Percentiles rank a stretch among this genome's conserved stretches.
Evolutionary conservation across 2,329 filamentous ascomycete species (phyloP).

Genomic region (Pseudogymnoascus sp.): DNA sequence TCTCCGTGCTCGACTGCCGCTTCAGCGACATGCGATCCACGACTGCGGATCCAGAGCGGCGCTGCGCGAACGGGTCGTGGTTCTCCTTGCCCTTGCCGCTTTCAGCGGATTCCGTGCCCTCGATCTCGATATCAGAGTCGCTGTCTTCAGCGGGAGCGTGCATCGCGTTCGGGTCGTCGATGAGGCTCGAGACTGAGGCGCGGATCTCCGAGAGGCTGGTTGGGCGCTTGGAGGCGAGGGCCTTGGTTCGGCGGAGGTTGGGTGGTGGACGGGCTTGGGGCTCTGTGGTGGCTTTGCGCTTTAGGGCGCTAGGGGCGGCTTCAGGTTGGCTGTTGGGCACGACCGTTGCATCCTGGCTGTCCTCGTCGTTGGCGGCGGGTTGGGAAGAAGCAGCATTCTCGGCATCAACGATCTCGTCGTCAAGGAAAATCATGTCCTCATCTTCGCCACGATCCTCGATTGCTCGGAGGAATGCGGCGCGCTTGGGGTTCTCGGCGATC

Average conservation of each 20-base stretch:
- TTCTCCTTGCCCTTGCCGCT: constrained; percentile 24
- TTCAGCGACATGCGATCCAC: constrained; percentile 69
- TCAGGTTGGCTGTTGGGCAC: constrained; percentile 43
- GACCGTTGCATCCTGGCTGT: constrained; percentile 21
- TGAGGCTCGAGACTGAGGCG: constrained; percentile 72
- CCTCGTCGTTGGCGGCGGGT: constrained; percentile 26
- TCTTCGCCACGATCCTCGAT: constrained; percentile 77
- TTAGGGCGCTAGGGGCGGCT: constrained; percentile 29
- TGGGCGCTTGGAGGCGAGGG: constrained; percentile 50
- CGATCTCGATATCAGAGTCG: constrained; percentile 45
- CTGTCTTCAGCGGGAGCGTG: constrained; percentile 39
- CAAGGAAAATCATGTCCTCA: constrained; percentile 61
- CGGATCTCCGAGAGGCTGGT: constrained; percentile 72
- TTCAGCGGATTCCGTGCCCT: constrained; percentile 1
- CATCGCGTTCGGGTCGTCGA: constrained; percentile 56
- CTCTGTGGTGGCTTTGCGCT: constrained; percentile 33
- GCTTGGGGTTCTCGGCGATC: constrained; percentile 81
- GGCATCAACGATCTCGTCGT: constrained; percentile 35
- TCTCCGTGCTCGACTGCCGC: constrained; percentile 39
- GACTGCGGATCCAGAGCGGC: constrained; percentile 40
- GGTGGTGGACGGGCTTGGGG: constrained; percentile 45
- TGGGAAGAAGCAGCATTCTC: constrained; percentile 29
- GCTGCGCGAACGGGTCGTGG: constrained; percentile 25
- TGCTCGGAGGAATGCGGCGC: constrained; percentile 79
- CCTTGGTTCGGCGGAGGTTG: constrained; percentile 52